Evolutionary conservation across 2,329 filamentous ascomycete genomes (phyloP).

Genomic region (Hortaea werneckii): DNA sequence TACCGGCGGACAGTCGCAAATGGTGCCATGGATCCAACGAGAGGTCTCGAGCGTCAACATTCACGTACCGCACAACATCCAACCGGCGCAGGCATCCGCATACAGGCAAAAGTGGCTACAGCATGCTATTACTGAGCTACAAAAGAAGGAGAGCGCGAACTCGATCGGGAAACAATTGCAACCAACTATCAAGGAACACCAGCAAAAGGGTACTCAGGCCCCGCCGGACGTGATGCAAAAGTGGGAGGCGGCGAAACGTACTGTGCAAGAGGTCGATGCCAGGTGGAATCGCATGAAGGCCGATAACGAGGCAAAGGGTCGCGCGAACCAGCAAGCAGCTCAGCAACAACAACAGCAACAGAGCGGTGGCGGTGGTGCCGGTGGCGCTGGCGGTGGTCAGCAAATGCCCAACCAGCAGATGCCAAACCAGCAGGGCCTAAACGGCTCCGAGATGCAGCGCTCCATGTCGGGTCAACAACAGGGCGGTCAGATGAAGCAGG

Average conservation of each 20-base stretch:
- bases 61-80: conserved; percentile 1
- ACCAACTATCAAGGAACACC: neutral
- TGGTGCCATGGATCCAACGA: neutral
- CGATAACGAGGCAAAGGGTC: conserved; percentile 8
- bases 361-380: neutral
- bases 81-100: neutral
- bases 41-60: neutral
- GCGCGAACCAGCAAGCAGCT: neutral
- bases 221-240: neutral
- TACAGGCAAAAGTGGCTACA: conserved; percentile 5
- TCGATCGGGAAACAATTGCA: neutral
- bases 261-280: neutral
- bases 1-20: neutral
- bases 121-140: neutral
- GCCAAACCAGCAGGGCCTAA: conserved; percentile 4
- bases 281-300: conserved; percentile 3
- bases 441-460: conserved; percentile 5
- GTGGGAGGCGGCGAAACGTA: conserved; percentile 3
- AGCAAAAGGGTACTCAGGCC: neutral
- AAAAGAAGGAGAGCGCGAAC: neutral
- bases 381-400: too few relatives aligned
- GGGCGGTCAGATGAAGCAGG: conserved; percentile 7
- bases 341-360: conserved; percentile 1
- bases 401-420: conserved; percentile 1
- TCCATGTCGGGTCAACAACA: conserved; percentile 4